A percentile compares a stretch with the other conserved stretches of the same genome.
These are phyloP conservation scores for Botrytis sinoallii DNA, from an alignment of 2,329 filamentous ascomycete species.

Conservation along the genomic window DNA sequence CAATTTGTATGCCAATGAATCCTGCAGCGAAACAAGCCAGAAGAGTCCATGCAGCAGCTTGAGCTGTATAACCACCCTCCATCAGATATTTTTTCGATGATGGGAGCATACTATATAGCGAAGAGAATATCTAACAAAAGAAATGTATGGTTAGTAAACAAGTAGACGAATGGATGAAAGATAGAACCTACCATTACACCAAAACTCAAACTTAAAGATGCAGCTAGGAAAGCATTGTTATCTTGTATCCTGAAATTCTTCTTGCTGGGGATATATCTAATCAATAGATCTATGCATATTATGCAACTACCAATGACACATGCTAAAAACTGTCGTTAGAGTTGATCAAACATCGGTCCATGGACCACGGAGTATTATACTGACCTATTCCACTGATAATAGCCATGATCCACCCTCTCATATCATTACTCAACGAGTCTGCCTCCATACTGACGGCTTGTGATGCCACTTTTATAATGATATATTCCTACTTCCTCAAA, in stretches of 20 bases:
- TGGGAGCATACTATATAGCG: constrained; percentile 89
- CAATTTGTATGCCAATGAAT: constrained; percentile 70
- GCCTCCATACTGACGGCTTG: constrained; percentile 24
- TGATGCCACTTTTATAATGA: not conserved
- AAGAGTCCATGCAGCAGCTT: constrained; percentile 64
- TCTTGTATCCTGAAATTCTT: constrained; percentile 82
- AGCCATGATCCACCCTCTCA: constrained; percentile 89
- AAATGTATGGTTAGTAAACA: not conserved
- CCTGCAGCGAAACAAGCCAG: constrained; percentile 68
- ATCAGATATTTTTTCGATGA: constrained; percentile 76
- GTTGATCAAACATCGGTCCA: not conserved
- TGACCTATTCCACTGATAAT: constrained; percentile 72
- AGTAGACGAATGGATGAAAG: no score
- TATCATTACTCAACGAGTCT: constrained; percentile 65
- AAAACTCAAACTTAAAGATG: constrained; percentile 87
- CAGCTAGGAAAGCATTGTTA: constrained; percentile 82
- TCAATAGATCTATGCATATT: constrained; percentile 79
- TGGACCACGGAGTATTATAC: constrained; percentile 33
- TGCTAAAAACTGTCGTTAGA: constrained; percentile 39
- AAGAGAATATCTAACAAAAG: constrained; percentile 75
- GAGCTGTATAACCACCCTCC: constrained; percentile 63
- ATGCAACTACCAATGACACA: constrained; percentile 75
- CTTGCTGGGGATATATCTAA: constrained; percentile 70
- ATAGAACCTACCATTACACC: constrained; percentile 80
- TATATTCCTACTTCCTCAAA: not conserved